Conservation (phyloP, 345 rosid species). For the Hibiscus syriacus region DNA sequence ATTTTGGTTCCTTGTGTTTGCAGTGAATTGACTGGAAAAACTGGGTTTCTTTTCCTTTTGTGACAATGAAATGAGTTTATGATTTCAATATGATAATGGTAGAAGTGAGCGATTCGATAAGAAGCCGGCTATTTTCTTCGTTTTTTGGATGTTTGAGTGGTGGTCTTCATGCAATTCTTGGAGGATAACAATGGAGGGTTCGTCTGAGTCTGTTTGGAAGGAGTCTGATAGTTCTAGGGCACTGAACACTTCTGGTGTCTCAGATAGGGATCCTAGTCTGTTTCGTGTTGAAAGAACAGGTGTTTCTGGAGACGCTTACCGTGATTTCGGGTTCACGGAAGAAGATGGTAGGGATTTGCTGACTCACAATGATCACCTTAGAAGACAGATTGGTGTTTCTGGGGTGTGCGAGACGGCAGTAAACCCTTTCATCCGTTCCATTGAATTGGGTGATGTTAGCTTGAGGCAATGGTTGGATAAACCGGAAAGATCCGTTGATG, state of each 20-base stretch:
- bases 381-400: slow-evolving; percentile 44
- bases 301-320: slow-evolving; percentile 10
- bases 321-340: slow-evolving; percentile 35
- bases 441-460: slow-evolving; percentile 87
- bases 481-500: slow-evolving; percentile 63
- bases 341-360: slow-evolving; percentile 34
- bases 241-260: slow-evolving; percentile 45
- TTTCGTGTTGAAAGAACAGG: slow-evolving; percentile 23
- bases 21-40: slow-evolving; percentile 22
- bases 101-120: slow-evolving; percentile 22
- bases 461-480: slow-evolving; percentile 94
- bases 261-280: slow-evolving; percentile 43
- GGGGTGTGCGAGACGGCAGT: slow-evolving; percentile 36
- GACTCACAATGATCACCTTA: slow-evolving; percentile 41
- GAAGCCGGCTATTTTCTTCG: slow-evolving; percentile 20
- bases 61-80: slow-evolving; percentile 32
- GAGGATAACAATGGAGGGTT: slow-evolving; percentile 77
- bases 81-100: slow-evolving; percentile 36
- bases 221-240: slow-evolving; percentile 52
- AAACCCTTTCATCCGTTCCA: slow-evolving; percentile 44
- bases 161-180: slow-evolving; percentile 35
- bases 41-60: slow-evolving; percentile 6
- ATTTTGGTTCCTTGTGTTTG: slow-evolving; percentile 1
- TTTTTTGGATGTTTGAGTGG: slow-evolving; percentile 30
- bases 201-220: slow-evolving; percentile 66